Percentiles rank a stretch among this genome's conserved stretches.
Evolutionary conservation across 2,329 filamentous ascomycete species (phyloP).

Genomic region (Thermoascus crustaceus): DNA sequence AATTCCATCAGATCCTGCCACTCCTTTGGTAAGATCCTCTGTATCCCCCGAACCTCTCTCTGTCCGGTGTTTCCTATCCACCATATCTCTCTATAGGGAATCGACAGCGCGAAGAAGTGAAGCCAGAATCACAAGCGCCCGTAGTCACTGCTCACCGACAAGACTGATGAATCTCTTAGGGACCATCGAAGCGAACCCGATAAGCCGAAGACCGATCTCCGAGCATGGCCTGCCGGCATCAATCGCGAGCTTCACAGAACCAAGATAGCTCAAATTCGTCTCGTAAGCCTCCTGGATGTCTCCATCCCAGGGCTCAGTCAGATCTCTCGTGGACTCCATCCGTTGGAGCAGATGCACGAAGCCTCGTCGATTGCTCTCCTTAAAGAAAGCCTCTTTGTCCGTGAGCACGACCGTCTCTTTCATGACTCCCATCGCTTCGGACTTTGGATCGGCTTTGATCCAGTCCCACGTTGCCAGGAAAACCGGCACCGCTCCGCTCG

Average conservation of each 20-base stretch:
- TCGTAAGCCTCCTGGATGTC: constrained; percentile 4
- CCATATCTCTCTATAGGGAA: constrained; percentile 13
- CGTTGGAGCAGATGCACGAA: constrained; percentile 4
- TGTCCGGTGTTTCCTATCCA: constrained; percentile 15
- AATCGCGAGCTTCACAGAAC: neutral
- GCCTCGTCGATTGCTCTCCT: neutral
- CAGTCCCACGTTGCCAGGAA: constrained; percentile 2
- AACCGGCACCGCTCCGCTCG: constrained; percentile 1
- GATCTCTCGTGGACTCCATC: constrained; percentile 2
- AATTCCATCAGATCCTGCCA: constrained; percentile 18
- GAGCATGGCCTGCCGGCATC: neutral
- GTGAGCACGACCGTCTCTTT: neutral
- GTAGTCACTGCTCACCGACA: constrained; percentile 20
- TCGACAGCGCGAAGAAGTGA: constrained; percentile 22
- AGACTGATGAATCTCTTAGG: constrained; percentile 22
- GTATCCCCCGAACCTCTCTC: constrained; percentile 16
- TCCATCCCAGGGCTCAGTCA: constrained; percentile 4
- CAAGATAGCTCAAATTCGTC: constrained; percentile 1
- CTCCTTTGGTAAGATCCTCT: constrained; percentile 13
- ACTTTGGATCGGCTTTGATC: constrained; percentile 2
- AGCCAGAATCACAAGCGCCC: constrained; percentile 27
- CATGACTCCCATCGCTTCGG: constrained; percentile 2
- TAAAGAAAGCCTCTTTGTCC: neutral
- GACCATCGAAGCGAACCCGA: constrained; percentile 23
- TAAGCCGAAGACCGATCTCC: constrained; percentile 11